Conservation (phyloP, 2,329 filamentous ascomycete species). For the Claviceps monticola region DNA sequence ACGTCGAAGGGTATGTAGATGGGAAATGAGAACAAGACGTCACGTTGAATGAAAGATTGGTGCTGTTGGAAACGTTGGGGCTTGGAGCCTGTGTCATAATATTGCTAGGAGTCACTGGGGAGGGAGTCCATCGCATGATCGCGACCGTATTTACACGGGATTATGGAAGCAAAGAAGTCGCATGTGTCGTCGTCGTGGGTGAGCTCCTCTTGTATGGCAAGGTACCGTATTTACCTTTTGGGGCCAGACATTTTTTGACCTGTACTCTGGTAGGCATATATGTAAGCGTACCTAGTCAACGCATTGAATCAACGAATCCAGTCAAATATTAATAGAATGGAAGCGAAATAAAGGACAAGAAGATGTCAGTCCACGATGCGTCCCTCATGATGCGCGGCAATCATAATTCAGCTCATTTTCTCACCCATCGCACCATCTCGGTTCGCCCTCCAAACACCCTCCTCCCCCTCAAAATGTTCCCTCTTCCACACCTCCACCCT, state of each 20-base stretch:
- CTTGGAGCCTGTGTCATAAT: too few species aligned
- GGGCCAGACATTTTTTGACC: too few species aligned
- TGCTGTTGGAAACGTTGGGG: too few species aligned
- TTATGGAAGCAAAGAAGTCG: neutral
- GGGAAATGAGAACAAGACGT: neutral
- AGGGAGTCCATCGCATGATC: too few species aligned
- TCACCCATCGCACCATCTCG: conserved; percentile 53
- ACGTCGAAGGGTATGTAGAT: neutral
- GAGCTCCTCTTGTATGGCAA: neutral
- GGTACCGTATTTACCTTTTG: neutral
- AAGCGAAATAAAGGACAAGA: too few species aligned
- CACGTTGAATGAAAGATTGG: neutral
- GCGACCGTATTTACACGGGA: neutral
- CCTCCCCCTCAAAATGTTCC: conserved; percentile 70
- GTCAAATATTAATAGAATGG: too few species aligned
- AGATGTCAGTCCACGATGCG: too few species aligned
- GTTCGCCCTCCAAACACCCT: conserved; percentile 80
- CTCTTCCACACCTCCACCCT: conserved; percentile 91
- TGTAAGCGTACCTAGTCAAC: too few species aligned
- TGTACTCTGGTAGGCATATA: too few species aligned
- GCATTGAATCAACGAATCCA: too few species aligned
- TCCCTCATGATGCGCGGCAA: too few species aligned
- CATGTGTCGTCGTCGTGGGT: neutral
- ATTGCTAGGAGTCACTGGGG: too few species aligned
- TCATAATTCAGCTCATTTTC: conserved; percentile 19